Conservation (phyloP, 208 protist species). For the Leishmania braziliensis region DNA sequence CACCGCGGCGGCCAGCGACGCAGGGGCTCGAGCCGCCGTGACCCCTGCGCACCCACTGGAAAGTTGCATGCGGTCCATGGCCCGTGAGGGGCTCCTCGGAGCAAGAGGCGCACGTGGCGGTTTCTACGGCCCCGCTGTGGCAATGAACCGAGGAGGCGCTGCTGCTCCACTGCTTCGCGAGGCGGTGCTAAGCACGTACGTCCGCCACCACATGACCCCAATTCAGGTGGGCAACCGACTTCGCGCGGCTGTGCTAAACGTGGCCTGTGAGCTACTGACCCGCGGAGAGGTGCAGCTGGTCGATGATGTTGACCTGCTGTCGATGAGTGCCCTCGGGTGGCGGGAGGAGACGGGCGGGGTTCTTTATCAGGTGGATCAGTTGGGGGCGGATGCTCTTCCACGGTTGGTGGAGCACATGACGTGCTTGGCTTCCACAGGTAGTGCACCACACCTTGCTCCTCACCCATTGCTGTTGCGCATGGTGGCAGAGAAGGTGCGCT, state of each 20-base stretch:
- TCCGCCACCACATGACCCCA: conserved; percentile 35
- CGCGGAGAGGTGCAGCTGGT: conserved; percentile 40
- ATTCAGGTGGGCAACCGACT: conserved; percentile 56
- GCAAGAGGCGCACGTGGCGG: conserved; percentile 38
- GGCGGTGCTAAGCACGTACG: conserved; percentile 33
- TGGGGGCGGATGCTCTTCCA: conserved; percentile 30
- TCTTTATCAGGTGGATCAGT: conserved; percentile 50
- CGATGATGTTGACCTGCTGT: conserved; percentile 60
- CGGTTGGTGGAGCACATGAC: conserved; percentile 43
- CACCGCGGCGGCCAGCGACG: background rate
- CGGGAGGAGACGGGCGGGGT: conserved; percentile 61
- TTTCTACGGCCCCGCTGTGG: conserved; percentile 41
- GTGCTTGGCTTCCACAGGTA: conserved; percentile 33
- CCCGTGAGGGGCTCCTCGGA: conserved; percentile 45
- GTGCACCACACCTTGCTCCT: conserved; percentile 44
- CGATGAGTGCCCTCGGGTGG: conserved; percentile 67
- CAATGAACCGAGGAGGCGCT: conserved; percentile 3
- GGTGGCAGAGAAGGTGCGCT: conserved; percentile 48
- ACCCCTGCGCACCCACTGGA: conserved; percentile 12
- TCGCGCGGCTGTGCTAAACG: conserved; percentile 65
- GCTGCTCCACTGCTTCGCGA: conserved; percentile 11
- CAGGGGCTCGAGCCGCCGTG: background rate
- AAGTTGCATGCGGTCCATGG: conserved; percentile 36
- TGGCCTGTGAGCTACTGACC: conserved; percentile 57
- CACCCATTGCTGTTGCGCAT: conserved; percentile 63